Base-by-base conservation (phyloP, 306 rosid genomes). In the Vigna angularis region DNA sequence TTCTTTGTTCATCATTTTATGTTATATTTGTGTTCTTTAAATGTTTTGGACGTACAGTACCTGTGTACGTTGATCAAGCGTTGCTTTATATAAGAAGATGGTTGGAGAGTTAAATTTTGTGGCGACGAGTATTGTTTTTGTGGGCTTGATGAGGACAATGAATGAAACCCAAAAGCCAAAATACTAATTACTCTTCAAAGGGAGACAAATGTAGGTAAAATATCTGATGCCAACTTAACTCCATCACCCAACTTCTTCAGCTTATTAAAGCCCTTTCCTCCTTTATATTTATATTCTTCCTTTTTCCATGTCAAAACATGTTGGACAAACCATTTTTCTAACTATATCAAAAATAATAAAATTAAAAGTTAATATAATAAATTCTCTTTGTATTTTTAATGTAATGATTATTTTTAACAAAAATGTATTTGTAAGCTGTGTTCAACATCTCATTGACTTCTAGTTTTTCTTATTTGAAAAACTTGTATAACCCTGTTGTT, bases 221-320 rank as follows among this genome's bases (percentile, higher is more conserved):
- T 73, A 45, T 55, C 40, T 75, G 11, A 56, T 73, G 24, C 15
- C 17, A 73, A 58, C 78, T 42, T 42, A 73, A 58, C 57, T 42
- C 1, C 55, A 50, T 1, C 52, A 17, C n/a, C 63, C 64, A 36
- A 14, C 40, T 74, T 45, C 14, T 57, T 57, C 57, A 42, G 17
- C 68, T 40, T 57, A 57, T 62, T 32, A 62, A 17, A 63, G 38
- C 16, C n/a, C 49, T 12, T 26, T 61, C 51, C 11, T 64, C 14
- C 22, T 76, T 52, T 59, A 44, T 0, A 44, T 76, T 38, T 59
- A 44, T 0, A 44, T 61, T 58, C 32, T 32, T 73, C 56, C 12
- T 9, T 7, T 49, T 64, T 36, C 42, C 8, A 6, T 6, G 2
- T 36, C 8, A 36, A 36, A 6, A 36, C 8, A 6, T 36, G 1